These are phyloP conservation scores for Phytophthora nicotianae DNA, from an alignment of 352 stramenopile species.

Conservation along the genomic window DNA sequence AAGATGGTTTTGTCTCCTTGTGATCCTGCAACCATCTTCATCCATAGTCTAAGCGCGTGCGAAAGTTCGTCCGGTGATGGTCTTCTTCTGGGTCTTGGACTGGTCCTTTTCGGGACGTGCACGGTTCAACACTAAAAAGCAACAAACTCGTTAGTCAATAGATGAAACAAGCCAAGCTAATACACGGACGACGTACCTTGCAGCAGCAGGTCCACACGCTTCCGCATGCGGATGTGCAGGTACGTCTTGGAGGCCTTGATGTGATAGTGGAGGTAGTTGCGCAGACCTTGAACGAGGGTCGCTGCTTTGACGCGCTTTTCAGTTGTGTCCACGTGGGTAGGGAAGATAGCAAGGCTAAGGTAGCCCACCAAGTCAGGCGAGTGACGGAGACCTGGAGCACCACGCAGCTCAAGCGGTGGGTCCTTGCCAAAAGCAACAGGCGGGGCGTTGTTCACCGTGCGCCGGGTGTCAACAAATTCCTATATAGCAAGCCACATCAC, in stretches of 20 bases:
- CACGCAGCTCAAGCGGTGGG: slow-evolving; percentile 85
- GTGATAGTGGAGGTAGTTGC: slow-evolving; percentile 96
- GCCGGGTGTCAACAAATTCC: slow-evolving; percentile 93
- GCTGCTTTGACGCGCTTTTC: slow-evolving; percentile 90
- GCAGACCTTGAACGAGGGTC: slow-evolving; percentile 87
- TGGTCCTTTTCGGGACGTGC: slow-evolving; percentile 90
- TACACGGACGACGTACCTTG: slow-evolving; percentile 56
- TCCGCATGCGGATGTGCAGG: slow-evolving; percentile 95
- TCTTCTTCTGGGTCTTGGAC: slow-evolving; percentile 92
- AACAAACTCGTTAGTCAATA: slow-evolving; percentile 10
- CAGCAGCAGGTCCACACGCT: slow-evolving; percentile 91
- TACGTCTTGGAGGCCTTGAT: slow-evolving; percentile 97
- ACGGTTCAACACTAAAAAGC: slow-evolving; percentile 86
- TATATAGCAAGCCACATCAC: slow-evolving; percentile 14
- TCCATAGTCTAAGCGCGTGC: slow-evolving; percentile 54
- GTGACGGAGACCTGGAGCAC: slow-evolving; percentile 62
- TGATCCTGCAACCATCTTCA: neutral
- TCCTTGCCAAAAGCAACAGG: slow-evolving; percentile 91
- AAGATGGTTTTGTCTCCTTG: slow-evolving; percentile 1
- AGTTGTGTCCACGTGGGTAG: slow-evolving; percentile 86
- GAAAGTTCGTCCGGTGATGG: slow-evolving; percentile 91
- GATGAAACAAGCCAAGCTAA: neutral
- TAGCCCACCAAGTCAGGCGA: slow-evolving; percentile 88
- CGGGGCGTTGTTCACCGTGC: slow-evolving; percentile 94
- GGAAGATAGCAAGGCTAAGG: slow-evolving; percentile 89